Percentiles rank a stretch among this genome's conserved stretches.
Evolutionary conservation across 2,329 filamentous ascomycete species (phyloP).

Genomic region (Colletotrichum sp.): DNA sequence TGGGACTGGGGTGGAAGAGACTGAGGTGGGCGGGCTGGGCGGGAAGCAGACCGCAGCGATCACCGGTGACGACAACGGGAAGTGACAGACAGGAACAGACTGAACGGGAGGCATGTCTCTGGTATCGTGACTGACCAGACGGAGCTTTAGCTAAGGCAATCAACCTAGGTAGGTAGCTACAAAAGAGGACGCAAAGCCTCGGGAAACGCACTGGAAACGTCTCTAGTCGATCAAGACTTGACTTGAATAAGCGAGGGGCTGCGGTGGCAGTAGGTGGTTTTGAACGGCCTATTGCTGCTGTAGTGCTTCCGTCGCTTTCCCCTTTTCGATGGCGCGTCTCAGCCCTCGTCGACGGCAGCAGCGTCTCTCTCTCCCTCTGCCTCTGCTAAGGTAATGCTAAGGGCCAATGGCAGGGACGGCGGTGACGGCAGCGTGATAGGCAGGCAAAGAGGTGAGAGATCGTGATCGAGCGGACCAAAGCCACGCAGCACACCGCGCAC

Average conservation of each 20-base stretch:
- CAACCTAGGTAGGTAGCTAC: background rate
- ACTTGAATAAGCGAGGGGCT: background rate
- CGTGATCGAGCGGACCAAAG: background rate
- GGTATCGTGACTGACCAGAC: background rate
- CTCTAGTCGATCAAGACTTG: background rate
- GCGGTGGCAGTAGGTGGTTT: background rate
- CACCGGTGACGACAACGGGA: background rate
- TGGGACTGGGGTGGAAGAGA: background rate
- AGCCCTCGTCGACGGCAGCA: conserved; percentile 1
- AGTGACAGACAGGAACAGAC: background rate
- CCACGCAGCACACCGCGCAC: background rate
- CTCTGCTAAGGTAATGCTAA: background rate
- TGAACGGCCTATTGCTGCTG: background rate
- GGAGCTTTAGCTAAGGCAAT: background rate
- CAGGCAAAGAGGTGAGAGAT: background rate
- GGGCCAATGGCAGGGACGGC: background rate
- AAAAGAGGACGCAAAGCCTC: background rate
- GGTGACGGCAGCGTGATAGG: background rate
- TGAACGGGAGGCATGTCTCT: background rate
- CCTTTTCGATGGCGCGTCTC: background rate
- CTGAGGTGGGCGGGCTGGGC: background rate
- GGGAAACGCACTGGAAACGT: background rate
- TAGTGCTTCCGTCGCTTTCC: background rate
- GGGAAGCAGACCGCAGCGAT: background rate
- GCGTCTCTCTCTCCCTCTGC: background rate